Conservation (phyloP, 2,329 filamentous ascomycete species). For the Aspergillus sergii region DNA sequence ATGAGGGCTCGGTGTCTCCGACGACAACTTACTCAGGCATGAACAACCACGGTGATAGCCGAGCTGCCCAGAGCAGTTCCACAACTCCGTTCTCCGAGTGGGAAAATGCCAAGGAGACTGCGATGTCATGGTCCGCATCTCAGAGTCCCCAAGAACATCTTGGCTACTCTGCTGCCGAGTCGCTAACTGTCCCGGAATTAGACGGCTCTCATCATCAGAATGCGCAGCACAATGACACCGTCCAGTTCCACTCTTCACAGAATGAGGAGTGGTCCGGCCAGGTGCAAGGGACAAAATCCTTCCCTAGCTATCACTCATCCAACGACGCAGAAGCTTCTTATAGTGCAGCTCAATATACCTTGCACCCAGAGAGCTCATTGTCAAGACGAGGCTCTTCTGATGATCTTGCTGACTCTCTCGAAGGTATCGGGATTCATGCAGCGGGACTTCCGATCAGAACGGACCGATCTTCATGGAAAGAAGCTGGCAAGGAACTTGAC, state of each 20-base stretch:
- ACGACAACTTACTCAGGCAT: conserved; percentile 27
- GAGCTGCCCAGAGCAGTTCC: conserved; percentile 13
- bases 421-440: conserved; percentile 40
- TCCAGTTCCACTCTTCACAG: conserved; percentile 18
- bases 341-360: conserved; percentile 34
- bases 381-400: conserved; percentile 37
- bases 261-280: conserved; percentile 32
- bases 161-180: conserved; percentile 26
- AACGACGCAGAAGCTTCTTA: conserved; percentile 32
- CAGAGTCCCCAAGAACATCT: conserved; percentile 28
- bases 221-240: conserved; percentile 4
- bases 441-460: conserved; percentile 27
- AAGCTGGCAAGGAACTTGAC: conserved; percentile 46
- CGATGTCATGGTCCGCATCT: conserved; percentile 31
- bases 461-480: conserved; percentile 35
- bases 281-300: conserved; percentile 19
- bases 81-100: conserved; percentile 32
- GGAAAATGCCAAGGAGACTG: conserved; percentile 30
- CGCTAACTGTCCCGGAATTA: conserved; percentile 22
- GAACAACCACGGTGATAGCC: conserved; percentile 15
- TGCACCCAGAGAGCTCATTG: conserved; percentile 35
- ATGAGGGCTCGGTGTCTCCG: conserved; percentile 33
- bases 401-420: conserved; percentile 36
- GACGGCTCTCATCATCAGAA: conserved; percentile 16
- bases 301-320: conserved; percentile 21